These are phyloP conservation scores for Eruca vesicaria DNA, from an alignment of 441 rosid species.

Conservation along the genomic window DNA sequence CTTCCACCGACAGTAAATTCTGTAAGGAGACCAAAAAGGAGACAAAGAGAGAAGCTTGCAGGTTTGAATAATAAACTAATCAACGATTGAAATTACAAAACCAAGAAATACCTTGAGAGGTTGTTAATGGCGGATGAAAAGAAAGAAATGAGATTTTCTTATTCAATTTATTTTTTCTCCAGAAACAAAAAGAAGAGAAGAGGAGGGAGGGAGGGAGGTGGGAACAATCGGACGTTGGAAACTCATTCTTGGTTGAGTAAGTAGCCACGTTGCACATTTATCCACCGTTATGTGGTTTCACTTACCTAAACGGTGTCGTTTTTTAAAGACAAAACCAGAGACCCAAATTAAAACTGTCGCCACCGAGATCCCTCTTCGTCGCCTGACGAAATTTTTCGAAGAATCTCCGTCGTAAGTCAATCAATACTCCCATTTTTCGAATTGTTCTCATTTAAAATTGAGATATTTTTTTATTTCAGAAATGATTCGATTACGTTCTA, in stretches of 20 bases:
- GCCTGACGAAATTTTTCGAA: not conserved
- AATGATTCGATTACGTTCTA: not conserved
- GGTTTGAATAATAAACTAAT: not conserved
- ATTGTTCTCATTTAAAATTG: not conserved
- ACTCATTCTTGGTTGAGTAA: constrained; percentile 18
- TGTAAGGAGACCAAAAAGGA: not conserved
- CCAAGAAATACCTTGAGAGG: constrained; percentile 15
- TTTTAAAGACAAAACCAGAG: not conserved
- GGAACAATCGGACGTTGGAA: constrained; percentile 27
- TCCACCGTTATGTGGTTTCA: constrained; percentile 20
- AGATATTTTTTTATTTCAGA: not conserved
- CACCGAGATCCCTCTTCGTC: not conserved
- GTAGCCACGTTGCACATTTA: constrained; percentile 20
- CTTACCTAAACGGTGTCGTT: not conserved
- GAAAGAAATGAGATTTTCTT: not conserved
- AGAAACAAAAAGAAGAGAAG: not conserved
- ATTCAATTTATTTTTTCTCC: not conserved
- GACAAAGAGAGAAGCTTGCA: not conserved
- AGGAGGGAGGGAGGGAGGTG: too few species aligned
- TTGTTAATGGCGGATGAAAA: constrained; percentile 28
- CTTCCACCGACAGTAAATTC: constrained; percentile 8
- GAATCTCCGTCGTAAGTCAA: constrained; percentile 15
- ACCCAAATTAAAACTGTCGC: not conserved
- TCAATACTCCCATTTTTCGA: not conserved
- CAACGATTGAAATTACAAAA: not conserved